These are phyloP conservation scores for Blastomyces percursus DNA, from an alignment of 2,329 filamentous ascomycete species.

Conservation along the genomic window DNA sequence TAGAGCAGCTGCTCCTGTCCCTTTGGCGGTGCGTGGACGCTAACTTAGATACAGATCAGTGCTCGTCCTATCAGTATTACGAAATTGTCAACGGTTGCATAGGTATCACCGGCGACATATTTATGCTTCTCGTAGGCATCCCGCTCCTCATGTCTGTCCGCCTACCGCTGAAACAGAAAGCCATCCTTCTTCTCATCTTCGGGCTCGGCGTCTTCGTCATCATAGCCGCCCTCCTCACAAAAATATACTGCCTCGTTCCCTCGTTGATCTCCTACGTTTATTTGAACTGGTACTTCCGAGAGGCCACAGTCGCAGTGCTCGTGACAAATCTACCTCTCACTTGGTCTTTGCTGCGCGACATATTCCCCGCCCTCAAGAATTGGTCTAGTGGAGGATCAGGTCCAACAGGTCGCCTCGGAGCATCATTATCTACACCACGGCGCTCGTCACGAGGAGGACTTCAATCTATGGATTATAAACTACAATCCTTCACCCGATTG, in stretches of 20 bases:
- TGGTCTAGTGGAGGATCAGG: slow-evolving; percentile 29
- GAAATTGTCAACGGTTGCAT: slow-evolving; percentile 32
- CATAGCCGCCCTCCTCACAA: slow-evolving; percentile 40
- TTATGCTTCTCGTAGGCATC: slow-evolving; percentile 36
- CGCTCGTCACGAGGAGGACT: slow-evolving; percentile 15
- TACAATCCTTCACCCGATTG: slow-evolving; percentile 23
- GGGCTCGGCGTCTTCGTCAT: slow-evolving; percentile 39
- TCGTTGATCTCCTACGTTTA: slow-evolving; percentile 33
- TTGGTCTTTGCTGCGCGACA: slow-evolving; percentile 41
- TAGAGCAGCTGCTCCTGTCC: background rate
- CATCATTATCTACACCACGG: background rate
- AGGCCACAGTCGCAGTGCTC: slow-evolving; percentile 35
- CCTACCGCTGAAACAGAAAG: slow-evolving; percentile 33
- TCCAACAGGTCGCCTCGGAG: slow-evolving; percentile 24
- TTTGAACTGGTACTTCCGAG: slow-evolving; percentile 41
- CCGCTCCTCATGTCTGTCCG: slow-evolving; percentile 33
- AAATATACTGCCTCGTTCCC: slow-evolving; percentile 38
- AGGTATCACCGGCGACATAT: slow-evolving; percentile 33
- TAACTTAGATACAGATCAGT: slow-evolving; percentile 24
- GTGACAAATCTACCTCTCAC: slow-evolving; percentile 44
- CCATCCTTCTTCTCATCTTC: slow-evolving; percentile 34
- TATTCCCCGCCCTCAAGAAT: slow-evolving; percentile 36
- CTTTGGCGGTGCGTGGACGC: background rate
- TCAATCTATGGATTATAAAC: slow-evolving; percentile 21
- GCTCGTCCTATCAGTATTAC: slow-evolving; percentile 36